These are phyloP conservation scores for Ceratocystis albifundus DNA, from an alignment of 2,329 filamentous ascomycete genomes.

Conservation along the genomic window DNA sequence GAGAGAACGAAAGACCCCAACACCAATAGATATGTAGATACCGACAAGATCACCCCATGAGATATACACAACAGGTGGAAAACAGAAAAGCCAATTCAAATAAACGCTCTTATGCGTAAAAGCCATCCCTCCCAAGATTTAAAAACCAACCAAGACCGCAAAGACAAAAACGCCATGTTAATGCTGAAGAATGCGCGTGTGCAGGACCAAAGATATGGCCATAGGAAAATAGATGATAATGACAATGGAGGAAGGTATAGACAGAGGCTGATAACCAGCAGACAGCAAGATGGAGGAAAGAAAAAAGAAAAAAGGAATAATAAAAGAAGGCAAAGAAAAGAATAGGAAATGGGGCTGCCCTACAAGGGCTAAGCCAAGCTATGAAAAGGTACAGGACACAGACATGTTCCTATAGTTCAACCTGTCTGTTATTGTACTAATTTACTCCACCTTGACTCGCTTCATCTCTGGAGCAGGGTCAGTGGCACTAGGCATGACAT, in stretches of 20 bases:
- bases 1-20: not conserved
- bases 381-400: not conserved
- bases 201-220: slow-evolving; percentile 8
- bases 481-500: slow-evolving; percentile 35
- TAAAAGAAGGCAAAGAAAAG: slow-evolving; percentile 17
- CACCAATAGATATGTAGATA: not conserved
- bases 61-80: not conserved
- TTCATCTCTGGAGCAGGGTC: slow-evolving; percentile 41
- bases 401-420: not conserved
- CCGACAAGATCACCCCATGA: not conserved
- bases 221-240: slow-evolving; percentile 12
- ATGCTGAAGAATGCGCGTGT: slow-evolving; percentile 10
- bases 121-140: not conserved
- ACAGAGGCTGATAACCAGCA: slow-evolving; percentile 17
- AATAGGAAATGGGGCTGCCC: slow-evolving; percentile 7
- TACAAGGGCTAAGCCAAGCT: not conserved
- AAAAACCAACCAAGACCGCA: slow-evolving; percentile 6
- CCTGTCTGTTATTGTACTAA: no score
- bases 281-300: not conserved
- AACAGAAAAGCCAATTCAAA: slow-evolving; percentile 8
- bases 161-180: slow-evolving; percentile 12
- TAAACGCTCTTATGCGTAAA: not conserved
- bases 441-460: slow-evolving; percentile 41
- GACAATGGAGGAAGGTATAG: slow-evolving; percentile 16
- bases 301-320: no score